Conservation (phyloP, 805 yeast species). For the Candida corydali region DNA sequence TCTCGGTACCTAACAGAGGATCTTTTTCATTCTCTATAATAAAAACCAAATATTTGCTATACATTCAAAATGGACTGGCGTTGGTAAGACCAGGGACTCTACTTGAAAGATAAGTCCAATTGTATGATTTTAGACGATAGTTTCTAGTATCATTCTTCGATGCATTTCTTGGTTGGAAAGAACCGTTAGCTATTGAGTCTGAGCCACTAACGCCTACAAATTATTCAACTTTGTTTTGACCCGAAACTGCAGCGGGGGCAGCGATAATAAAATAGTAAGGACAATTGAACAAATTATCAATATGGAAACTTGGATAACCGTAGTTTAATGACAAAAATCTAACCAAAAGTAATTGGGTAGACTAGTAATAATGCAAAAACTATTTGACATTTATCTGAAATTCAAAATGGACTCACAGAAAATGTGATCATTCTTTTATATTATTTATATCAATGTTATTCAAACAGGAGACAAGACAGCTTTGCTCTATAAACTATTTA, state of each 20-base stretch:
- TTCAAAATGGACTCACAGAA: conserved; percentile 79
- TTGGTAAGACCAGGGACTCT: conserved; percentile 32
- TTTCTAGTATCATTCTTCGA: conserved; percentile 76
- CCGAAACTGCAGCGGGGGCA: conserved; percentile 88
- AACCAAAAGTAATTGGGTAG: conserved; percentile 73
- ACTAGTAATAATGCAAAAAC: conserved; percentile 77
- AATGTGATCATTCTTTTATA: too few species aligned
- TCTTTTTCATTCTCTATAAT: too few species aligned
- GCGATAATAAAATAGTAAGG: conserved; percentile 59
- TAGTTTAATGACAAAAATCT: conserved; percentile 76
- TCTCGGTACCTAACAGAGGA: too few species aligned
- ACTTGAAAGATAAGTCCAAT: conserved; percentile 46
- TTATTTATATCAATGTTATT: too few species aligned
- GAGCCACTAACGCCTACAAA: conserved; percentile 11
- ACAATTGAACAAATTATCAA: conserved; percentile 68
- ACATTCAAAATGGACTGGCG: conserved; percentile 47
- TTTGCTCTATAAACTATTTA: too few species aligned
- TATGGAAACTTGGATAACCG: conserved; percentile 84
- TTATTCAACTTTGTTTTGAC: conserved; percentile 41
- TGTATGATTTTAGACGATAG: conserved; percentile 16
- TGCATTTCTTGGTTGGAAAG: conserved; percentile 86
- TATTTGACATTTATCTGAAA: conserved; percentile 75
- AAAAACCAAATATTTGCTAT: too few species aligned
- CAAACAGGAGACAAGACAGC: too few species aligned
- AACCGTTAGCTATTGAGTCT: conserved; percentile 51